Conservation (phyloP, 2,329 filamentous ascomycete species). For the Zymoseptoria brevis region DNA sequence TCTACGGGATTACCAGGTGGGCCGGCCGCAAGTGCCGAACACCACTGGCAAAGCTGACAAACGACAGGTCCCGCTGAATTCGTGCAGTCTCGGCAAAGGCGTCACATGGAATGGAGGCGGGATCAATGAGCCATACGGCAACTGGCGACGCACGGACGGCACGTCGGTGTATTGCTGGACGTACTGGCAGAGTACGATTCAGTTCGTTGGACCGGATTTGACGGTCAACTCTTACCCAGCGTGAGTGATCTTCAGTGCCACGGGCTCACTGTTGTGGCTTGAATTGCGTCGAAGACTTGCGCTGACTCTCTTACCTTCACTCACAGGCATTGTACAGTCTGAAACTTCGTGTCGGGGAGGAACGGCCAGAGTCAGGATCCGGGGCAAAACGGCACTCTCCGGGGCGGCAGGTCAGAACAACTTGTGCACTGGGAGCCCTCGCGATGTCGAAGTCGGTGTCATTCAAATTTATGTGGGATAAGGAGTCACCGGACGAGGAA, state of each 20-base stretch:
- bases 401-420: neutral
- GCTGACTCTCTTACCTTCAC: too few species aligned
- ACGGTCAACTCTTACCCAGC: conserved; percentile 3
- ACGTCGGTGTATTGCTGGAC: neutral
- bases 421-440: neutral
- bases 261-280: too few species aligned
- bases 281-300: too few species aligned
- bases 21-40: too few species aligned
- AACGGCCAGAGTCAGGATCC: neutral
- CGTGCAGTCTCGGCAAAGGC: neutral
- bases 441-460: neutral
- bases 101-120: neutral
- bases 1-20: too few species aligned
- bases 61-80: too few species aligned
- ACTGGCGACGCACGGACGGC: conserved; percentile 3
- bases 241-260: neutral
- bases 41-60: neutral
- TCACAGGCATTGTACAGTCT: conserved; percentile 1
- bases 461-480: neutral
- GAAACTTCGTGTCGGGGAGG: neutral
- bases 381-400: neutral
- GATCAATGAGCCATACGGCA: neutral
- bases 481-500: neutral
- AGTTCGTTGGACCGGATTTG: neutral
- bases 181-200: neutral